Evolutionary conservation across 1,139 yeast genomes (phyloP), one percentile per base, ranked within the genome.

Genomic region (Candida sp.): DNA sequence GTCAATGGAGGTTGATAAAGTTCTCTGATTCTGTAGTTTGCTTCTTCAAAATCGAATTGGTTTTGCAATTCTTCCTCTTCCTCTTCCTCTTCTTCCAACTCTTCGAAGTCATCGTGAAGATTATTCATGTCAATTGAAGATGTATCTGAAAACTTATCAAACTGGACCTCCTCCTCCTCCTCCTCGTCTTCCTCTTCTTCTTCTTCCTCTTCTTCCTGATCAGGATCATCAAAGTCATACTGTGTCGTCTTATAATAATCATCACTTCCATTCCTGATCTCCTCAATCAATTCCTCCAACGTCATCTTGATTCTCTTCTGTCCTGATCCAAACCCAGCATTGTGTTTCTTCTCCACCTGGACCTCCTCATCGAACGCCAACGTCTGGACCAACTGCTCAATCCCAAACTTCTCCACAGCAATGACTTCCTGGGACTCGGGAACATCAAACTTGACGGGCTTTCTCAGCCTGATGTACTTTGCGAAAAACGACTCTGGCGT

Each of bases 261-360:
- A 27, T 70, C 75, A 48, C 51, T 49, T 0, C 81, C 84, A 3
- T 57, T 49, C 9, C 58, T 51, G 30, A 85, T 61, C 53, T 68
- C 69, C 0, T 66, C 61, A 49, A 85, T 60, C 51, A 86, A 74
- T 23, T 83, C 82, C 0, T 57, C 59, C 52, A 86, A 72, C 1
- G 69, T 61, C 81, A 85, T 76, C 51, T 72, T 72, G 11, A 75
- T 66, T 55, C 91, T 68, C 50, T 73, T 67, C 31, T 75, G 72
- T 1, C 90, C 90, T 31, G 84, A 78, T 0, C 93, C 93, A 68
- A 82, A 87, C 3, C 93, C 93, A 48, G 83, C 82, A 41, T 73
- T 67, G 26, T 66, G 64, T 58, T 83, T 81, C 56, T 74, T 73
- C 61, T 87, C 93, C 8, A 86, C 84, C 58, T 83, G 81, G 27